Percentiles rank a stretch among this genome's conserved stretches.
phyloP scores from a whole-genome alignment of 169 alveolate genomes.

The Cystoisospora suis region DNA sequence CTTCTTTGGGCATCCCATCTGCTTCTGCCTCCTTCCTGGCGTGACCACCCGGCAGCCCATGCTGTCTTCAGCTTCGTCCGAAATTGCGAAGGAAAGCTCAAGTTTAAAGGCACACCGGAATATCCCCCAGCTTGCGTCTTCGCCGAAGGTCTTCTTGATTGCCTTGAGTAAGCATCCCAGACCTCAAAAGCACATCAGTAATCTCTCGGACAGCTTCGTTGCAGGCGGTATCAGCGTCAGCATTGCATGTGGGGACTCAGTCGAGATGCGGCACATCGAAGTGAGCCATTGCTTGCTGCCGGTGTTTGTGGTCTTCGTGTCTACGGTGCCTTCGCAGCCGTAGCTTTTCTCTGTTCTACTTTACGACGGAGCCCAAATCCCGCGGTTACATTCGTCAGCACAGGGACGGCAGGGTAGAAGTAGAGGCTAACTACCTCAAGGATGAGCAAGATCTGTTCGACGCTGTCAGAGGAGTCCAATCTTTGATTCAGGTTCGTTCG shows the following conservation, averaged over 20 bases:
- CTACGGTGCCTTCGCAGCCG: neutral
- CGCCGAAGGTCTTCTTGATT: slow-evolving; percentile 3
- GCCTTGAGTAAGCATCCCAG: neutral
- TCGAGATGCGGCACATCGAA: too few relatives aligned
- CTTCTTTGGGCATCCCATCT: slow-evolving; percentile 34
- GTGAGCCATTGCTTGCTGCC: too few relatives aligned
- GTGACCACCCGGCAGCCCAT: slow-evolving; percentile 12
- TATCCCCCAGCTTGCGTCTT: slow-evolving; percentile 20
- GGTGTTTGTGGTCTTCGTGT: neutral
- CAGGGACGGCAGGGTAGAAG: slow-evolving; percentile 66
- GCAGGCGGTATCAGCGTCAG: too few relatives aligned
- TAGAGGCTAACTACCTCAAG: slow-evolving; percentile 71
- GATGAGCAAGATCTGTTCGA: slow-evolving; percentile 71
- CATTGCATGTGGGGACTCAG: too few relatives aligned
- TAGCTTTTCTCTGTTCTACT: slow-evolving; percentile 70
- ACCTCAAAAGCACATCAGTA: neutral
- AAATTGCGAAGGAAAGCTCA: slow-evolving; percentile 10
- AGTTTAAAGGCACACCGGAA: neutral
- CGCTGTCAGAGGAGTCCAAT: slow-evolving; percentile 69
- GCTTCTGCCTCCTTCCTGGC: slow-evolving; percentile 25
- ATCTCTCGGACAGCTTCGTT: neutral
- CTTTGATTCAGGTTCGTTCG: neutral
- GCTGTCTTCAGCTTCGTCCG: slow-evolving; percentile 1
- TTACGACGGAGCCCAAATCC: slow-evolving; percentile 77
- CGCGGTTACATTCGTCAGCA: slow-evolving; percentile 70